Evolutionary conservation across 768 basidiomycete genomes (phyloP).

Genomic region (Amyloporia xantha): DNA sequence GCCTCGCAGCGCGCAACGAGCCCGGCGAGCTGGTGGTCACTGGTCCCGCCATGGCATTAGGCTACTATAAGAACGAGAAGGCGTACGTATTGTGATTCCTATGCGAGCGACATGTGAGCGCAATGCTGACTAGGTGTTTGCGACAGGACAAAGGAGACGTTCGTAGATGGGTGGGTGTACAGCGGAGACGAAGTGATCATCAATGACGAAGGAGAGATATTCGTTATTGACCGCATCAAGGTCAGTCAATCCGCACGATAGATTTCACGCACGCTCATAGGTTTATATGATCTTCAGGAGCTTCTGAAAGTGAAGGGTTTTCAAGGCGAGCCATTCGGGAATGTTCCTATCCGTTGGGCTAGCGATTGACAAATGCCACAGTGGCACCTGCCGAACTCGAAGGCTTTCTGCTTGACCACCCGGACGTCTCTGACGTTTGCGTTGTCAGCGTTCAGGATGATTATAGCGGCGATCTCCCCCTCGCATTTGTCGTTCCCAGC

Average conservation of each 20-base stretch:
- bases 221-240: constrained; percentile 67
- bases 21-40: constrained; percentile 52
- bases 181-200: constrained; percentile 68
- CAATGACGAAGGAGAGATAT: constrained; percentile 53
- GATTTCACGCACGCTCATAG: no score
- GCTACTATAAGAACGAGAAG: constrained; percentile 47
- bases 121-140: no score
- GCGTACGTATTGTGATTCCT: constrained; percentile 37
- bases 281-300: constrained; percentile 34
- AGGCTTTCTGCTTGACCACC: constrained; percentile 30
- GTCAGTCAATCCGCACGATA: no score
- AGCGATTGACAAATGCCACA: background rate
- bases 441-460: constrained; percentile 59
- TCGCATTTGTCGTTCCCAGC: constrained; percentile 60
- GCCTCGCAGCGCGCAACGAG: constrained; percentile 45
- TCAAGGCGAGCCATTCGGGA: constrained; percentile 12
- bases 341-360: background rate
- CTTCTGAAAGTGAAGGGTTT: constrained; percentile 57
- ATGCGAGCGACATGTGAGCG: background rate
- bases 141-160: constrained; percentile 56
- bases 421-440: constrained; percentile 36
- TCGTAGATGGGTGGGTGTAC: constrained; percentile 62
- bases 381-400: constrained; percentile 31
- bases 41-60: constrained; percentile 32
- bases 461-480: constrained; percentile 66